These are phyloP conservation scores for Venturia oleaginea DNA, from an alignment of 2,329 filamentous ascomycete species.

Conservation along the genomic window DNA sequence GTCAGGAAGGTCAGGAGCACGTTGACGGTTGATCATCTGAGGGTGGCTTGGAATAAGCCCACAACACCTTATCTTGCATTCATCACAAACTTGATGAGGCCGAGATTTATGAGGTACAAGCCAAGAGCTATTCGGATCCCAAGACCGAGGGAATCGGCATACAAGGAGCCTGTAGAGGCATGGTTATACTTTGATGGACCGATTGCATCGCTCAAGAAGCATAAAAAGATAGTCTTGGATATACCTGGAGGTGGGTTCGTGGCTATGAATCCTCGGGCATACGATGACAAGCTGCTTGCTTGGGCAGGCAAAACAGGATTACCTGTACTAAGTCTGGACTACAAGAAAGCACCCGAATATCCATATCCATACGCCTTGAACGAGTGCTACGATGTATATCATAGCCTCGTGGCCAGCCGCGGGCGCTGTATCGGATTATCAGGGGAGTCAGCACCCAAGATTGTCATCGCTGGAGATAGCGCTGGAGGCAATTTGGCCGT, in stretches of 20 bases:
- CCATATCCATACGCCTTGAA: slow-evolving; percentile 81
- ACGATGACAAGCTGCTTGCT: slow-evolving; percentile 86
- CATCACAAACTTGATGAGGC: slow-evolving; percentile 63
- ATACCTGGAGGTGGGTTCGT: slow-evolving; percentile 93
- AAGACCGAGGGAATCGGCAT: slow-evolving; percentile 68
- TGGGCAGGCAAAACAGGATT: slow-evolving; percentile 86
- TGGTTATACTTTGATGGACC: slow-evolving; percentile 96
- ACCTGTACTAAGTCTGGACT: slow-evolving; percentile 87
- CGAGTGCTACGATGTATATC: slow-evolving; percentile 80
- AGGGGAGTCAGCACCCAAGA: slow-evolving; percentile 53
- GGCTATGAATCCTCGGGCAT: slow-evolving; percentile 88
- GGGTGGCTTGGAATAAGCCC: slow-evolving; percentile 92
- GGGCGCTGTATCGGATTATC: slow-evolving; percentile 69
- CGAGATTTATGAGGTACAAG: slow-evolving; percentile 69
- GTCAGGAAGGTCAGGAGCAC: slow-evolving; percentile 81
- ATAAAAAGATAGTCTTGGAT: slow-evolving; percentile 74
- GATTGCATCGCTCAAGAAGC: slow-evolving; percentile 63
- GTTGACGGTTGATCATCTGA: slow-evolving; percentile 81
- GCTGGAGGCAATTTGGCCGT: slow-evolving; percentile 75
- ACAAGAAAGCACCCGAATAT: slow-evolving; percentile 75
- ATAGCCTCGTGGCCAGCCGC: slow-evolving; percentile 60
- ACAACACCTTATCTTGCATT: slow-evolving; percentile 77
- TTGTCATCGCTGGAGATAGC: slow-evolving; percentile 71
- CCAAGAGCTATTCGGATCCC: slow-evolving; percentile 79
- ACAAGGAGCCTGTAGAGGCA: slow-evolving; percentile 70